A percentile compares a stretch with the other conserved stretches of the same genome.
These are phyloP conservation scores for Cercospora sp. DNA, from an alignment of 2,329 filamentous ascomycete genomes.

Conservation along the genomic window DNA sequence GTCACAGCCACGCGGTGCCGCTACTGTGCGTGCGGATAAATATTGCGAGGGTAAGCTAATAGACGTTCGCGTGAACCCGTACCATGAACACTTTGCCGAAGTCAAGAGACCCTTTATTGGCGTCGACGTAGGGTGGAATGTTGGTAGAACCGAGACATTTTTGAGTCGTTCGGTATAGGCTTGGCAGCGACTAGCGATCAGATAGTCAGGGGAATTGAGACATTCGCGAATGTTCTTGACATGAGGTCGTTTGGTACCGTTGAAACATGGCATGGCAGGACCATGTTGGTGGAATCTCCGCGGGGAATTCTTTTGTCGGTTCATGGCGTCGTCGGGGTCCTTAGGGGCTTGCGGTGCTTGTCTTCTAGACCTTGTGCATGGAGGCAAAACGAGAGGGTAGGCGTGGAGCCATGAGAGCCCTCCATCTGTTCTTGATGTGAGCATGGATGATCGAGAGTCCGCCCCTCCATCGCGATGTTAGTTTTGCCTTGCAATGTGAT, in stretches of 20 bases:
- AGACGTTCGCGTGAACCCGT: background rate
- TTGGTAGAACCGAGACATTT: conserved; percentile 6
- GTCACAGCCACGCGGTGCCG: conserved; percentile 4
- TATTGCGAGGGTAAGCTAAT: background rate
- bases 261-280: background rate
- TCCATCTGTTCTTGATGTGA: background rate
- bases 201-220: background rate
- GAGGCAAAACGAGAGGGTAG: background rate
- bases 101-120: too few species aligned
- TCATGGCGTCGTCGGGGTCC: background rate
- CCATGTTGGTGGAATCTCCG: background rate
- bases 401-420: background rate
- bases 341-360: background rate
- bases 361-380: background rate
- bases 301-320: background rate
- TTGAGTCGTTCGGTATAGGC: background rate
- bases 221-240: background rate
- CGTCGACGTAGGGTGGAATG: too few species aligned
- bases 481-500: background rate
- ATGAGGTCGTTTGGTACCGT: background rate
- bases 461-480: background rate
- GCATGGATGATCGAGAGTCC: background rate
- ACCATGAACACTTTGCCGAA: background rate
- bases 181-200: background rate
- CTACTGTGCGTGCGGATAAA: background rate